These are phyloP conservation scores for Ogataea allantospora DNA, from an alignment of 805 yeast genomes.

Conservation along the genomic window DNA sequence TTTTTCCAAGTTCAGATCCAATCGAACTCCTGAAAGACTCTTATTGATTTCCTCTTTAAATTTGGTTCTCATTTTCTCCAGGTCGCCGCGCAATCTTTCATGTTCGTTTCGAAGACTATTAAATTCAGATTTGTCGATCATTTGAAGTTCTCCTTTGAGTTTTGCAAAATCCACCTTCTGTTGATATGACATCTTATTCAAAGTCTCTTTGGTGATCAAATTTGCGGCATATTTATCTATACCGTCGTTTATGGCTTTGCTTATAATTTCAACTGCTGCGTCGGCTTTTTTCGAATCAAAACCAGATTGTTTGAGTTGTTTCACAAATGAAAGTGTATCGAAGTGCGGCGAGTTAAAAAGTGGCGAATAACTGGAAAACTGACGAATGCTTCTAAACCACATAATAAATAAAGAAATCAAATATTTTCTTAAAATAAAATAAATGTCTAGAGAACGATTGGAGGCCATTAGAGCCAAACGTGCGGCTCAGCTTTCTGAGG, in stretches of 20 bases:
- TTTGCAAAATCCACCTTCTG: conserved; percentile 97
- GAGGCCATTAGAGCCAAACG: conserved; percentile 3
- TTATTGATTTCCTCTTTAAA: conserved; percentile 90
- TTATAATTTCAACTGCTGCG: conserved; percentile 70
- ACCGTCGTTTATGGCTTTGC: conserved; percentile 77
- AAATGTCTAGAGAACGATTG: conserved; percentile 8
- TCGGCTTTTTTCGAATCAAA: conserved; percentile 76
- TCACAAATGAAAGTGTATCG: conserved; percentile 74
- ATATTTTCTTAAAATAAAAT: neutral
- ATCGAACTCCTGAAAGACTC: conserved; percentile 82
- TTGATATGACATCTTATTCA: conserved; percentile 84
- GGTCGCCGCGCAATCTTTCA: conserved; percentile 76
- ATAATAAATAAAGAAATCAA: neutral
- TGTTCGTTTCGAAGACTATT: conserved; percentile 81
- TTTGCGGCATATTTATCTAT: conserved; percentile 70
- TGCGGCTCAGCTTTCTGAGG: neutral
- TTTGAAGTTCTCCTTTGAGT: conserved; percentile 85
- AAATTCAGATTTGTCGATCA: conserved; percentile 83
- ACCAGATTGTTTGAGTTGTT: conserved; percentile 60
- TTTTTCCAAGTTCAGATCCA: conserved; percentile 89
- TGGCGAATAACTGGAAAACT: conserved; percentile 1
- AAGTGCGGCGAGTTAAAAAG: conserved; percentile 40
- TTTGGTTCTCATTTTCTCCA: conserved; percentile 81
- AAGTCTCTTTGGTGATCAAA: conserved; percentile 80
- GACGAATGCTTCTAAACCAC: conserved; percentile 1